Conservation (phyloP, 139 green algal species). For the Tetratostichococcus sp. region DNA sequence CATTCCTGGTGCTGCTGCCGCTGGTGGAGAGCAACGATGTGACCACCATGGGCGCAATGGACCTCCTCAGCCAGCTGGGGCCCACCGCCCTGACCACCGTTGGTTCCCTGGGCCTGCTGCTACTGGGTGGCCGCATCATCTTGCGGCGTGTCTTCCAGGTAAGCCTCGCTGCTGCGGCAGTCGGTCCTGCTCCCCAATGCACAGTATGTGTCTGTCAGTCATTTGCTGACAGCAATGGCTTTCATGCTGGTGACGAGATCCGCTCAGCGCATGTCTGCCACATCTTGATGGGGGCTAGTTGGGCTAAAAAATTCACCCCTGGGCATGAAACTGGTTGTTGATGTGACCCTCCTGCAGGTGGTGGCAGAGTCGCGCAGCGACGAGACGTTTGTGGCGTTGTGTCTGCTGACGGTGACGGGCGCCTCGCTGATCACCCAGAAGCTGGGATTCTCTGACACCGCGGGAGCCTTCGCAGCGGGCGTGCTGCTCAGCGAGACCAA, state of each 20-base stretch:
- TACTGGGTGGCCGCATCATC: conserved; percentile 77
- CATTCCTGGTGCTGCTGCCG: conserved; percentile 88
- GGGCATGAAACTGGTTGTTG: no score
- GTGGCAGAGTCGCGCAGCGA: conserved; percentile 67
- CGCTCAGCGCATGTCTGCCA: no score
- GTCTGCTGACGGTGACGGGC: conserved; percentile 87
- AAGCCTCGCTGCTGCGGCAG: no score
- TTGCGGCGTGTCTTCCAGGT: conserved; percentile 77
- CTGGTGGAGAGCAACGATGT: conserved; percentile 52
- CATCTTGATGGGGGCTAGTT: no score
- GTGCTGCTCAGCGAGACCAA: conserved; percentile 86
- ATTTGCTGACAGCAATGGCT: no score
- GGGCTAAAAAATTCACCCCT: no score
- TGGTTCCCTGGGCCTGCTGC: conserved; percentile 69
- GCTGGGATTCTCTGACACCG: conserved; percentile 85
- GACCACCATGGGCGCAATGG: conserved; percentile 13
- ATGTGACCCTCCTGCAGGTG: conserved; percentile 34
- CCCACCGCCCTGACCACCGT: conserved; percentile 68
- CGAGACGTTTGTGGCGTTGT: conserved; percentile 93
- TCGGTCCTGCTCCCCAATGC: no score
- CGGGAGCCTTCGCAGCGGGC: conserved; percentile 89
- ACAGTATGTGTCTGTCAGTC: no score
- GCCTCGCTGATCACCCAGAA: conserved; percentile 72
- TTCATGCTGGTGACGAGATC: no score
- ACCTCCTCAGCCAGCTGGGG: conserved; percentile 57